Evolutionary conservation across 306 rosid genomes (phyloP).

Genomic region (Malus orientalis): DNA sequence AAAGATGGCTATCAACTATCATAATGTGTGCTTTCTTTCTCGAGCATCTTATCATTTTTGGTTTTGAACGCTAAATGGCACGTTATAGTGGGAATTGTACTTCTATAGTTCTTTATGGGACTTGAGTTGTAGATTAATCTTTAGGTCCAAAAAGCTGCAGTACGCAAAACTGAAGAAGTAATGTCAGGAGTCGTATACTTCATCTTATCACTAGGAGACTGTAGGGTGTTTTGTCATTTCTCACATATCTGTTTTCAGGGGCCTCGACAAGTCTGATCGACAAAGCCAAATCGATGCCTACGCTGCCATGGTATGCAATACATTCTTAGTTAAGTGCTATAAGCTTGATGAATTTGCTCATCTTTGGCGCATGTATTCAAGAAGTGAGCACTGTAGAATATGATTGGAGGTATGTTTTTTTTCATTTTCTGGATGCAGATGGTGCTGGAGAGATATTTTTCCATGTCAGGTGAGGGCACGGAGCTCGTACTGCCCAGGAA

Average conservation of each 20-base stretch:
- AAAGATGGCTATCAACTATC: background rate
- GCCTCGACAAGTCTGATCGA: constrained; percentile 30
- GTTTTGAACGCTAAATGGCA: background rate
- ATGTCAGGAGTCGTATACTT: too few species aligned
- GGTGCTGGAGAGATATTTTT: constrained; percentile 78
- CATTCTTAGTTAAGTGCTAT: background rate
- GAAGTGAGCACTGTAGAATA: background rate
- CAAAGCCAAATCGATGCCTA: constrained; percentile 37
- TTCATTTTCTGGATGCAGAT: constrained; percentile 34
- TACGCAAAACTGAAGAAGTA: too few species aligned
- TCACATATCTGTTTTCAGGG: constrained; percentile 23
- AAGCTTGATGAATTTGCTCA: background rate
- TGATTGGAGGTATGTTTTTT: background rate
- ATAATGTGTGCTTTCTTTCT: background rate
- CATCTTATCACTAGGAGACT: background rate
- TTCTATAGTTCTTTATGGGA: too few species aligned
- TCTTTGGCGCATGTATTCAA: background rate
- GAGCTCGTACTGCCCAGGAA: constrained; percentile 77
- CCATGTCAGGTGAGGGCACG: constrained; percentile 51
- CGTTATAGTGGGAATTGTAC: too few species aligned
- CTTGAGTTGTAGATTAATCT: background rate
- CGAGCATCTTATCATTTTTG: background rate
- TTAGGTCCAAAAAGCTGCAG: background rate
- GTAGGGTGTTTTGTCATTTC: background rate
- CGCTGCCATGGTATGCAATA: constrained; percentile 36